Evolutionary conservation across 2,329 filamentous ascomycete genomes (phyloP).

Genomic region (Mycocentrospora acerina): DNA sequence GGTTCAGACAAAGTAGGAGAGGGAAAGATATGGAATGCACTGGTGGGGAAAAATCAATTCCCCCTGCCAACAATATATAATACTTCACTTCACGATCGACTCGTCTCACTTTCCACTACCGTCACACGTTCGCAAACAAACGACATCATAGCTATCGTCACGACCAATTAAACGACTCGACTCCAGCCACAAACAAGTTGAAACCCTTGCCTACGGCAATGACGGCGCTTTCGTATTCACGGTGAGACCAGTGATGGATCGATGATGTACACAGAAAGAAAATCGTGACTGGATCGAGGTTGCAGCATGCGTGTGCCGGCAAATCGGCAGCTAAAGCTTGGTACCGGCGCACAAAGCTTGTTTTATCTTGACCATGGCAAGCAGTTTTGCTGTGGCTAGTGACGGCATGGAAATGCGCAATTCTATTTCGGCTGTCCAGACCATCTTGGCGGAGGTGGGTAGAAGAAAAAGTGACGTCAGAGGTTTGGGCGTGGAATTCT

Average conservation of each 20-base stretch:
- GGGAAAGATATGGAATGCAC: not conserved
- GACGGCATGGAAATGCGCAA: constrained; percentile 13
- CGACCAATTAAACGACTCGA: constrained; percentile 11
- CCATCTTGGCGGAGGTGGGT: not conserved
- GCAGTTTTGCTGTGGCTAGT: constrained; percentile 20
- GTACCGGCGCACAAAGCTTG: constrained; percentile 17
- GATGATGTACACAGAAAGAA: constrained; percentile 6
- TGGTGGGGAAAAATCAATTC: not conserved
- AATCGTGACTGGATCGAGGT: constrained; percentile 9
- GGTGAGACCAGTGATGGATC: constrained; percentile 1
- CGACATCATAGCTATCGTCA: constrained; percentile 20
- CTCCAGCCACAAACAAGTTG: constrained; percentile 34
- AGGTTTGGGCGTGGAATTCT: not conserved
- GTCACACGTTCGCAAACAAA: constrained; percentile 6
- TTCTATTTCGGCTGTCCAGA: not conserved
- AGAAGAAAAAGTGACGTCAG: not conserved
- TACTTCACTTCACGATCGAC: not conserved
- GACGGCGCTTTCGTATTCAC: constrained; percentile 5
- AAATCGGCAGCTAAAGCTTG: constrained; percentile 21
- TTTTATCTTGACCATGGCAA: constrained; percentile 5
- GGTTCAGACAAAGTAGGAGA: not conserved
- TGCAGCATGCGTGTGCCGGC: no score
- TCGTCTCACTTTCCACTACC: not conserved
- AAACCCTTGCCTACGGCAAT: constrained; percentile 18
- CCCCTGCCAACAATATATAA: not conserved